phyloP scores from a whole-genome alignment of 2,329 filamentous ascomycete genomes.

The Neonectria faginata region DNA sequence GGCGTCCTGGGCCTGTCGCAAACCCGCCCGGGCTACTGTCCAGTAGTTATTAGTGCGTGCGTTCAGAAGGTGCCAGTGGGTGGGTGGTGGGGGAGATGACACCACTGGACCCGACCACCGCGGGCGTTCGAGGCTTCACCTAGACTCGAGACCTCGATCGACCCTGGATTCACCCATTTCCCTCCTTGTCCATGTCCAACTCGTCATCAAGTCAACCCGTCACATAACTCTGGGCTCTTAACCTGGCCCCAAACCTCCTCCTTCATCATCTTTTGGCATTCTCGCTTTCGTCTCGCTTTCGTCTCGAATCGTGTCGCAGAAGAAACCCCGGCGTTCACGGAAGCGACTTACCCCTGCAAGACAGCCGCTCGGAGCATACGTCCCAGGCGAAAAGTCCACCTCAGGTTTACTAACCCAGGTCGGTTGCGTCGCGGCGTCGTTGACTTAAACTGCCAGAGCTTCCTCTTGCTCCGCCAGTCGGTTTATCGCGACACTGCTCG shows the following conservation, averaged over 20 bases:
- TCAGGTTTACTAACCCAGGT: neutral
- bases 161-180: neutral
- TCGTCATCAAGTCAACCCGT: neutral
- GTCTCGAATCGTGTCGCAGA: constrained; percentile 44
- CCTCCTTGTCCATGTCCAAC: neutral
- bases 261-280: constrained; percentile 6
- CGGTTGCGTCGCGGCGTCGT: neutral
- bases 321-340: constrained; percentile 28
- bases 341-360: constrained; percentile 3
- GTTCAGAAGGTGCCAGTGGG: constrained; percentile 1
- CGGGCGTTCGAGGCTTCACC: constrained; percentile 7
- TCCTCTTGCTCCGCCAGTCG: constrained; percentile 29
- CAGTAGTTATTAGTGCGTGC: neutral
- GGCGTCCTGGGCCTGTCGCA: neutral
- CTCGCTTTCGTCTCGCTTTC: constrained; percentile 35
- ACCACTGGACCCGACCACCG: constrained; percentile 22
- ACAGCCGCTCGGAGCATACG: neutral
- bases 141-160: constrained; percentile 14
- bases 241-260: constrained; percentile 7
- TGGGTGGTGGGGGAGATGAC: constrained; percentile 26
- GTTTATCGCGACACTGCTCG: constrained; percentile 19
- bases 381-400: constrained; percentile 18
- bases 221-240: neutral
- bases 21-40: no score
- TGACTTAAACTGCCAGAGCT: constrained; percentile 15